Base-by-base conservation (phyloP, 345 rosid species). In the Murraya koenigii region DNA sequence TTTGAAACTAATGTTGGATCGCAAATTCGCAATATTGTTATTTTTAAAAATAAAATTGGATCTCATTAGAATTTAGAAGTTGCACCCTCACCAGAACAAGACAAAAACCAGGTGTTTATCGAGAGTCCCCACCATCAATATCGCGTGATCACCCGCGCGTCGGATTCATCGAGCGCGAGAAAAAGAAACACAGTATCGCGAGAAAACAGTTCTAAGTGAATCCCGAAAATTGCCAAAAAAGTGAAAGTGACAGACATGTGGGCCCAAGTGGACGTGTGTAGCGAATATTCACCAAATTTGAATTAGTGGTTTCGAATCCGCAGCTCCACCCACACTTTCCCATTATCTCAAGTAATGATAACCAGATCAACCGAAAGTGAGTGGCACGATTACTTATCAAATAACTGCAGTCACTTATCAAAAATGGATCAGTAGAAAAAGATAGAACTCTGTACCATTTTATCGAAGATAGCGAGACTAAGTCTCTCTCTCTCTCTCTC, bases 391-490 rank as follows among this genome's bases (percentile, higher is more conserved):
- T 0, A 1, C 69, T 0, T 82, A 82, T 86, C 35, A 8, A 58
- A 85, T 73, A 80, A 28, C 0, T 0, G 0, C 0, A 0, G 0
- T 0, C 0, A 0, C 80, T 0, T 83, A 32, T 87, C 75, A 49
- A 54, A 58, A 71, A 87, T 88, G 79, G 82, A 88, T 82, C 87
- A 67, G 91, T 87, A 73, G 78, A 80, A 67, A 80, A 81, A 67
- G 77, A 74, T 47, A 78, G 86, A 82, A 85, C 75, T 82, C 84
- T 86, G 94, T 70, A 86, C 93, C 88, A 35, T 77, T 83, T 91
- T 97, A 91, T 91, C 93, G 94, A 92, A 92, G 94, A 89, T 85
- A 87, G 94, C 93, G 89, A 90, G 91, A 84, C 89, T 89, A 26
- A 82, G 86, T 85, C 84, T 81, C 82, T 79, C 80, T 38, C 30